Conservation (phyloP, 2,329 filamentous ascomycete genomes). For the Madurella mycetomatis region DNA sequence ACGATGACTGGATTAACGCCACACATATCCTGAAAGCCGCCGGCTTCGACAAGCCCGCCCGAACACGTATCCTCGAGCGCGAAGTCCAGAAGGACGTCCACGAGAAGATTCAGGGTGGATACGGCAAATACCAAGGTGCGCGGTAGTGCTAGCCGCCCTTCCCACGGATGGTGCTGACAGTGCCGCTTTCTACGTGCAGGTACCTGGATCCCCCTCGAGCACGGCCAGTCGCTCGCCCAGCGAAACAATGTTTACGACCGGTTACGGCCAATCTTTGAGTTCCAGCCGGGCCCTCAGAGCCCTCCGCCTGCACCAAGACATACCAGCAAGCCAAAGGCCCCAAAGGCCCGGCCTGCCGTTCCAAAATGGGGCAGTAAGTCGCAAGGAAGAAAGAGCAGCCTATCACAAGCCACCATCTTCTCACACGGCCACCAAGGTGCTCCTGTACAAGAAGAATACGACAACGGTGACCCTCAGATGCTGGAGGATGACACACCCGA, state of each 20-base stretch:
- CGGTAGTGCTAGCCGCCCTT: no score
- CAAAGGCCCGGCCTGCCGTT: conserved; percentile 57
- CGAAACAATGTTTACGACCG: conserved; percentile 84
- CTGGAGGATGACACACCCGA: conserved; percentile 79
- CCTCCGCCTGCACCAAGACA: conserved; percentile 94
- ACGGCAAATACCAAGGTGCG: conserved; percentile 94
- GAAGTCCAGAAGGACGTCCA: conserved; percentile 96
- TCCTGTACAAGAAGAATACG: conserved; percentile 56
- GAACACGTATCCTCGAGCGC: conserved; percentile 90
- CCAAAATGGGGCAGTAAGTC: conserved; percentile 54
- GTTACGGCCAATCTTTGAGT: conserved; percentile 85
- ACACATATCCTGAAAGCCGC: conserved; percentile 97
- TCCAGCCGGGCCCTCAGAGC: conserved; percentile 74
- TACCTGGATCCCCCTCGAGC: conserved; percentile 89
- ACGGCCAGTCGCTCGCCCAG: conserved; percentile 75
- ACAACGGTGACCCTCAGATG: conserved; percentile 57
- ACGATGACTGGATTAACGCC: conserved; percentile 98
- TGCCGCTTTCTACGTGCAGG: conserved; percentile 45
- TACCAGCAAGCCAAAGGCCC: conserved; percentile 76
- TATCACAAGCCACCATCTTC: conserved; percentile 17
- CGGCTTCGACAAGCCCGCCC: conserved; percentile 92
- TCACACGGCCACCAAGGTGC: conserved; percentile 24
- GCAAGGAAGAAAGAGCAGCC: conserved; percentile 14
- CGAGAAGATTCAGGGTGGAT: conserved; percentile 97
- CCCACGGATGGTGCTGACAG: neutral